Conservation (phyloP, 495 filamentous ascomycete genomes). For the Penicillium chermesinum region DNA sequence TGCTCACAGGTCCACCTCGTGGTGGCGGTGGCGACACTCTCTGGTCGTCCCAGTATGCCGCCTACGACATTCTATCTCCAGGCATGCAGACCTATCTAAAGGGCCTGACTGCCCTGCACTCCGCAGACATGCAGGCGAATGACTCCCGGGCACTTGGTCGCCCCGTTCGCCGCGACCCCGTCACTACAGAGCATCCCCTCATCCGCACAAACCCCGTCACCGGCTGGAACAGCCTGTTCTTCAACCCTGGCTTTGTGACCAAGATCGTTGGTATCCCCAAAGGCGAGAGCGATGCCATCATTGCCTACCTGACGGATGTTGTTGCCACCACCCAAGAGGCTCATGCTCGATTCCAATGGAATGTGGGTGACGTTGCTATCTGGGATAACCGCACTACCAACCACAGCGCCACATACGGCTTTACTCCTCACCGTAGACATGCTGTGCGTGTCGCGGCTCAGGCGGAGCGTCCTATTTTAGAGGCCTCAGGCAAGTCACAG, state of each 20-base stretch:
- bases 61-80: conserved; percentile 63
- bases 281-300: conserved; percentile 59
- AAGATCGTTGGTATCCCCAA: conserved; percentile 65
- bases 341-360: conserved; percentile 68
- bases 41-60: conserved; percentile 69
- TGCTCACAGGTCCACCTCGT: conserved; percentile 60
- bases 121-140: conserved; percentile 64
- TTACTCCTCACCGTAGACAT: conserved; percentile 58
- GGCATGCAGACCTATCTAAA: conserved; percentile 69
- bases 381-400: conserved; percentile 71
- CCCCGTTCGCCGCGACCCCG: conserved; percentile 60
- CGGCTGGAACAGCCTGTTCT: conserved; percentile 70
- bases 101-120: conserved; percentile 64
- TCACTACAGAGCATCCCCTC: conserved; percentile 64
- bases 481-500: conserved; percentile 50
- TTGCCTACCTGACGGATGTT: conserved; percentile 61
- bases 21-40: conserved; percentile 72
- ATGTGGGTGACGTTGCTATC: conserved; percentile 62
- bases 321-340: conserved; percentile 59
- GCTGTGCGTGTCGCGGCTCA: conserved; percentile 56
- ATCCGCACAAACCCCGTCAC: conserved; percentile 69
- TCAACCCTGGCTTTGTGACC: conserved; percentile 73
- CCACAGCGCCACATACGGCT: conserved; percentile 57
- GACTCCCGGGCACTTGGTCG: conserved; percentile 56
- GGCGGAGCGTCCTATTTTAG: conserved; percentile 52